Evolutionary conservation across 192 early-diverging fungal species (phyloP).

Genomic region (Martensiomyces pterosporus): DNA sequence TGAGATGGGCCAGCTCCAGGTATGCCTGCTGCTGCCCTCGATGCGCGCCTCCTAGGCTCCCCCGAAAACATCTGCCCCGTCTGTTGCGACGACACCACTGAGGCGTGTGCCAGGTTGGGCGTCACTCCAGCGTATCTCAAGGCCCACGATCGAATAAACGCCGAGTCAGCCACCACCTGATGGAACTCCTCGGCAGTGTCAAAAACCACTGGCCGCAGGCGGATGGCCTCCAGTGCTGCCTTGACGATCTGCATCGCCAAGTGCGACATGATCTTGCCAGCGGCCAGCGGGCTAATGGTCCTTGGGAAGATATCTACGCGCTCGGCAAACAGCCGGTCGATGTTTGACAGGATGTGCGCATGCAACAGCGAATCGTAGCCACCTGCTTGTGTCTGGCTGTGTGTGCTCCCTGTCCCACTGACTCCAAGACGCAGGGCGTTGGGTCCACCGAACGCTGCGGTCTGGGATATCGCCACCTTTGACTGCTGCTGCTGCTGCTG

Average conservation of each 20-base stretch:
- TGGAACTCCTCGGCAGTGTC: slow-evolving; percentile 11
- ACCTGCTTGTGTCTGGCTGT: not conserved
- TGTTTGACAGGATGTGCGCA: slow-evolving; percentile 44
- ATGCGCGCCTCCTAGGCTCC: slow-evolving; percentile 7
- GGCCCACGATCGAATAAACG: slow-evolving; percentile 43
- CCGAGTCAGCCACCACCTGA: slow-evolving; percentile 31
- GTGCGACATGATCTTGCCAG: slow-evolving; percentile 37
- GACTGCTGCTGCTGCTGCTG: too few relatives aligned
- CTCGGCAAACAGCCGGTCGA: slow-evolving; percentile 51
- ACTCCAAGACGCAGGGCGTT: slow-evolving; percentile 2
- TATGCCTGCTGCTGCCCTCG: not conserved
- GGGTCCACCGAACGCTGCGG: slow-evolving; percentile 4
- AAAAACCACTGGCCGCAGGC: slow-evolving; percentile 15
- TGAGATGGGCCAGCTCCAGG: not conserved
- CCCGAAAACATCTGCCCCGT: slow-evolving; percentile 2
- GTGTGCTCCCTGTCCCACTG: not conserved
- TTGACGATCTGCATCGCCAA: slow-evolving; percentile 45
- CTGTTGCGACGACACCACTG: slow-evolving; percentile 1
- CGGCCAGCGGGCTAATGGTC: slow-evolving; percentile 14
- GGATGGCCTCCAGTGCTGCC: slow-evolving; percentile 27
- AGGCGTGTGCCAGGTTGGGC: slow-evolving; percentile 14
- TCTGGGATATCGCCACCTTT: too few relatives aligned
- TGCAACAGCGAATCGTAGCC: slow-evolving; percentile 11
- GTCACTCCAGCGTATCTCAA: slow-evolving; percentile 33
- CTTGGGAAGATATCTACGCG: slow-evolving; percentile 45